Base-by-base conservation (phyloP, 768 basidiomycete species). In the Collybiopsis confluens region DNA sequence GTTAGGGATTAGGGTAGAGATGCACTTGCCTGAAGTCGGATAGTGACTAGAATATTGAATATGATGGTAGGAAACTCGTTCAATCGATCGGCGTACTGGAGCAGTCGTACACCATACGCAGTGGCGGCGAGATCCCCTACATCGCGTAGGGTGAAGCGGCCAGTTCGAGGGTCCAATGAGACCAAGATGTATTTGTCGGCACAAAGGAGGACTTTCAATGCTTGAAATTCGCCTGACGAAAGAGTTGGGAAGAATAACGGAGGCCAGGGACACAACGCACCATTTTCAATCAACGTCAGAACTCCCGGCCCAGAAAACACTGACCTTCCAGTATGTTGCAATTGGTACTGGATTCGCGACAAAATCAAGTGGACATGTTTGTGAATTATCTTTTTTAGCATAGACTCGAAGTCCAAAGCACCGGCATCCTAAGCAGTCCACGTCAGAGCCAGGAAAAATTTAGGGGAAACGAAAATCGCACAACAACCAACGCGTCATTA, bases 121-220 rank as follows among this genome's bases (percentile, higher is more conserved):
- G 86, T 83, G 9, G 87, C 83, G 2, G 86, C 84, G 20, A 92
- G 79, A 62, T 89, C 88, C 6, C 91, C 91, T 2, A 84, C 87
- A 66, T 95, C 92, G 21, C 85, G 78, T 44, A 95, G 73, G 56
- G 80, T 86, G 57, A 95, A 69, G 30, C 83, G 80, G 5, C 93
- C 93, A 0, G 88, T 92, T 58, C 91, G 76, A 3, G 84, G 70
- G 59, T 95, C 92, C 37, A 96, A 81, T 3, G 85, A 84, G 44
- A 95, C 78, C 21, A 86, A 73, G 18, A 92, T 84, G 15, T 85
- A 70, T 61, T 92, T 88, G 56, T 89, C 86, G 1, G 84, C 84
- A 59, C 88, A 91, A 16, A 93, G 70, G 59, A 83, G 81, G 10
- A 88, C 75, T 24, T 78, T 84, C 42, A 94, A 74, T 28, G 81